Evolutionary conservation across 2,329 filamentous ascomycete genomes (phyloP).

Genomic region (Geoglossum cookeanum): DNA sequence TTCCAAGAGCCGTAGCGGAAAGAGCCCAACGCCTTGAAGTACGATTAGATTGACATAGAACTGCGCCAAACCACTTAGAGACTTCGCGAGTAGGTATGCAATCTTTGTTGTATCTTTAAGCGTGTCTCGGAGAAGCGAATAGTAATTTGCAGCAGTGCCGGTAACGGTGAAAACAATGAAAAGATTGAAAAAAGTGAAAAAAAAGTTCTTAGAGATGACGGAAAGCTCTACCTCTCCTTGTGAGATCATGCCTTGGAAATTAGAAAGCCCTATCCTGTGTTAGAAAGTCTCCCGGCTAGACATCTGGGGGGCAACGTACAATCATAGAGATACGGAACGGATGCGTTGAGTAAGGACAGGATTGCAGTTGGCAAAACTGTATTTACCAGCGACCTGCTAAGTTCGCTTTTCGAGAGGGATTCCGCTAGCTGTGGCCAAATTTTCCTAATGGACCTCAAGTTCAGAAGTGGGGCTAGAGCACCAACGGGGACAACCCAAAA

Average conservation of each 20-base stretch:
- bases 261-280: constrained; percentile 42
- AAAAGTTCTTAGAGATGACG: constrained; percentile 94
- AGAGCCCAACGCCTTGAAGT: constrained; percentile 79
- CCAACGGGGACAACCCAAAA: constrained; percentile 76
- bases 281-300: neutral
- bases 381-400: constrained; percentile 59
- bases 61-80: constrained; percentile 52
- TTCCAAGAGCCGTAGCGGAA: constrained; percentile 80
- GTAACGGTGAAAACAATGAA: constrained; percentile 89
- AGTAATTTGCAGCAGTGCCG: constrained; percentile 59
- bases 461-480: constrained; percentile 59
- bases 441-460: constrained; percentile 59
- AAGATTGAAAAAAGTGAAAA: constrained; percentile 98
- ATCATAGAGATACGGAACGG: constrained; percentile 87
- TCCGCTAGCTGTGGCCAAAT: constrained; percentile 52
- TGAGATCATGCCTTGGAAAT: constrained; percentile 85
- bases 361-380: constrained; percentile 74
- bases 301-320: constrained; percentile 29
- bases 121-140: constrained; percentile 49
- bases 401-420: constrained; percentile 45
- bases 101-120: constrained; percentile 65
- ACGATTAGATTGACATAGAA: constrained; percentile 95
- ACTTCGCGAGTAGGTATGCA: constrained; percentile 53
- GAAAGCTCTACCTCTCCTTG: constrained; percentile 88
- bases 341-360: constrained; percentile 70